Base-by-base conservation (phyloP, 1,284 basidiomycete genomes). In the Apiotrichum porosum region DNA sequence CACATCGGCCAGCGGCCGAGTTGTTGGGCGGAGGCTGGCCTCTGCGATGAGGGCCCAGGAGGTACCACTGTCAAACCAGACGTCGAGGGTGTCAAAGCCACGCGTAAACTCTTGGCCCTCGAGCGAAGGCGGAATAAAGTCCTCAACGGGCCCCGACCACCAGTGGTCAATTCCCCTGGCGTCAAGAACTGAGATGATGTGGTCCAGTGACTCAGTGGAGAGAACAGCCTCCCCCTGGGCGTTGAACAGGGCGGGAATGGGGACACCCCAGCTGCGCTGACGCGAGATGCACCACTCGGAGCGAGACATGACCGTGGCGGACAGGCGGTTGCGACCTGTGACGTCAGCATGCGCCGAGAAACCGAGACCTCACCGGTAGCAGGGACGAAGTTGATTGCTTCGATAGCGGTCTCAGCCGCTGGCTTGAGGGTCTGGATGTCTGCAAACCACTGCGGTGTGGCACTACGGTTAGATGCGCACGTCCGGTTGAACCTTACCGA, bases 201-300 rank as follows among this genome's bases (percentile, higher is more conserved):
- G 84, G 10, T 80, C 75, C 22, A 98, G 77, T 2, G 85, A 85
- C 10, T 78, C 77, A 1, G 76, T 60, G 43, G 84, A 81, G 42
- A 97, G 81, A 34, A 91, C 67, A 0, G 85, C 80, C 21, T 79
- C 77, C 41, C 83, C 83, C 1, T 82, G 82, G 1, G 78, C 77
- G 58, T 86, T 83, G 65, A 93, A 82, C 1, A 99, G 74, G 1
- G 89, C 85, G 0, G 93, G 94, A 52, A 99, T 97, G 1, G 95
- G 95, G 1, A 97, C 90, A 26, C 95, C 95, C 95, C 95, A 98
- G 15, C 88, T 86, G 15, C 95, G 85, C 68, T 99, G 95, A 3
- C 95, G 85, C 26, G 94, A 98, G 51, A 99, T 97, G 67, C 95
- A 99, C 95, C 95, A 99, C 74, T 98, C 95, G 0, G 90, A 91